Evolutionary conservation across 1,284 basidiomycete genomes (phyloP).

Genomic region (Sanghuangporus weigelae): DNA sequence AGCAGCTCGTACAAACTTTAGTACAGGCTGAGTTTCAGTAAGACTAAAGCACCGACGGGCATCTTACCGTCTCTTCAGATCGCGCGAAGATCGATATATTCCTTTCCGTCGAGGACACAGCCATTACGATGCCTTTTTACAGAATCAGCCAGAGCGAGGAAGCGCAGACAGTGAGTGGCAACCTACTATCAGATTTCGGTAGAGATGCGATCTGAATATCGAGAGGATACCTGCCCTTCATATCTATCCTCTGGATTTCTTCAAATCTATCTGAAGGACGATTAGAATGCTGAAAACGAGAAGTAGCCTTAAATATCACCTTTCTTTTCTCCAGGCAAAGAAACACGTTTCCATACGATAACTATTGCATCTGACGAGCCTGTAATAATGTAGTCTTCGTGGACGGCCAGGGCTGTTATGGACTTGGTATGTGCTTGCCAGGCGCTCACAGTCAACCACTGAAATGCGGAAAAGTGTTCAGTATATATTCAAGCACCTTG

Average conservation of each 20-base stretch:
- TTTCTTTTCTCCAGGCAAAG: slow-evolving; percentile 28
- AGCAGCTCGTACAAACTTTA: slow-evolving; percentile 53
- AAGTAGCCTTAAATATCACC: slow-evolving; percentile 24
- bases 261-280: slow-evolving; percentile 34
- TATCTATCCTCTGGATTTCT: slow-evolving; percentile 54
- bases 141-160: neutral
- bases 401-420: slow-evolving; percentile 59
- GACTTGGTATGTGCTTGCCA: slow-evolving; percentile 61
- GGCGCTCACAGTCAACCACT: slow-evolving; percentile 50
- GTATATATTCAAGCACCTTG: slow-evolving; percentile 17
- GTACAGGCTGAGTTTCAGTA: slow-evolving; percentile 5
- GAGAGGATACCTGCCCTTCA: slow-evolving; percentile 73
- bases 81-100: slow-evolving; percentile 73
- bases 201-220: slow-evolving; percentile 60
- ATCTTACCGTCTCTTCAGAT: slow-evolving; percentile 47
- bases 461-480: slow-evolving; percentile 19
- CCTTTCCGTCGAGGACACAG: slow-evolving; percentile 72
- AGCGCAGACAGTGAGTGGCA: neutral
- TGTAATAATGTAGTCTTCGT: slow-evolving; percentile 51
- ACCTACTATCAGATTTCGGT: slow-evolving; percentile 61
- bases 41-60: neutral
- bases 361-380: slow-evolving; percentile 77
- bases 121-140: slow-evolving; percentile 60
- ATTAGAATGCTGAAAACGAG: neutral
- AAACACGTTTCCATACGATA: slow-evolving; percentile 56